Evolutionary conservation across 305 asterid genomes (phyloP).

Genomic region (Fraxinus sp.): DNA sequence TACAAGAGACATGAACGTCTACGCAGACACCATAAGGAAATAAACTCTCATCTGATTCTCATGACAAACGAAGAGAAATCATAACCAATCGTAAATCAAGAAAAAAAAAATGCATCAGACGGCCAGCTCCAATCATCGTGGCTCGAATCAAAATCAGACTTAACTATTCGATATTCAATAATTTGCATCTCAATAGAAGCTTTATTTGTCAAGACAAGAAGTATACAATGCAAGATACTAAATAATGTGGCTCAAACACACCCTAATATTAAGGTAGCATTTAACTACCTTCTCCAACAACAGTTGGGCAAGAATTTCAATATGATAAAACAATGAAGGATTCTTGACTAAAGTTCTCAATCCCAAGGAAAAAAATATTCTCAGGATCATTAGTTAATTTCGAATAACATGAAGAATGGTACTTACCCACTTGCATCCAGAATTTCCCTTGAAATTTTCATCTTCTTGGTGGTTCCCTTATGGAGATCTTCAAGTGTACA

Average conservation of each 20-base stretch:
- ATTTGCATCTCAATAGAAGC: background rate
- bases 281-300: background rate
- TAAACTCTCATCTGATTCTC: background rate
- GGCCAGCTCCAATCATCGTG: background rate
- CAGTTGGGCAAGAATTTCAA: background rate
- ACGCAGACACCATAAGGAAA: background rate
- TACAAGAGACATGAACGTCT: background rate
- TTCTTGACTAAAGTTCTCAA: background rate
- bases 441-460: constrained; percentile 40
- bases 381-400: background rate
- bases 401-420: background rate
- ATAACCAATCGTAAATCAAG: background rate
- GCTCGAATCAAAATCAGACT: background rate
- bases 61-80: background rate
- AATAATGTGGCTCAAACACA: no score
- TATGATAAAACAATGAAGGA: background rate
- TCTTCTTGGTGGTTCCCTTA: constrained; percentile 34
- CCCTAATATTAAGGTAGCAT: background rate
- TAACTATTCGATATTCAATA: background rate
- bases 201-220: background rate
- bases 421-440: constrained; percentile 37
- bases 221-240: background rate
- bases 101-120: background rate
- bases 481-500: constrained; percentile 37
- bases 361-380: background rate